Evolutionary conservation across 2,329 filamentous ascomycete species (phyloP), one percentile per base, ranked within the genome.

Genomic region (Diplodia sapinea): DNA sequence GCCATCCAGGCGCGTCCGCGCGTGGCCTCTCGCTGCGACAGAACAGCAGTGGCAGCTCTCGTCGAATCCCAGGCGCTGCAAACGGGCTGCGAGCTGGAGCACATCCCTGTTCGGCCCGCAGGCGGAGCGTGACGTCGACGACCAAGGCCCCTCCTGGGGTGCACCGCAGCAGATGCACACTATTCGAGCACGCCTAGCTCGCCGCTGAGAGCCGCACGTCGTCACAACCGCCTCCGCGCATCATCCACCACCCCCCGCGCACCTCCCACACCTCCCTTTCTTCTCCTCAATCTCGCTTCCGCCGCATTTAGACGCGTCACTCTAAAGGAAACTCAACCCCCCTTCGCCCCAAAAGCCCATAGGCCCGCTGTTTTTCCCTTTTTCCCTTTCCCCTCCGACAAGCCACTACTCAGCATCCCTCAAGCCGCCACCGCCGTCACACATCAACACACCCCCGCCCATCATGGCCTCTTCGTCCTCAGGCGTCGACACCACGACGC

Each of bases 381-480:
- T 57, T 50, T 57, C 64, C 64, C 64, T 50, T 57, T 56, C 40
- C 52, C 36, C 52, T 57, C 17, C 36, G 36, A 38, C 8, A 8
- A 11, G 36, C 36, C 29, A 13, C 29, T 13, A 31, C 51, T 51
- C 64, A 51, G 20, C 64, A 17, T 8, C 15, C 43, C 23, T 43
- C 62, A 23, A 31, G 17, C 64, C 64, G 64, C 54, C 51, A 57
- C 52, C 36, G 31, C 8, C 52, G 52, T 11, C 38, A 13, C 64
- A 23, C 55, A 33, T 23, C 62, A n/a, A 20, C 51, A 43, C 63
- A 49, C 20, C 50, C 7, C 51, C 57, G 20, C 17, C 29, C 59
- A 38, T 11, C 67, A 70, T 74, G 64, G 71, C 74, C 52, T 71
- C 76, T 56, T 51, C 70, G 49, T 55, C 69, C 11, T 74, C 72